Evolutionary conservation across 2,329 filamentous ascomycete genomes (phyloP), one percentile per base, ranked within the genome.

Genomic region (Fusarium sp.): DNA sequence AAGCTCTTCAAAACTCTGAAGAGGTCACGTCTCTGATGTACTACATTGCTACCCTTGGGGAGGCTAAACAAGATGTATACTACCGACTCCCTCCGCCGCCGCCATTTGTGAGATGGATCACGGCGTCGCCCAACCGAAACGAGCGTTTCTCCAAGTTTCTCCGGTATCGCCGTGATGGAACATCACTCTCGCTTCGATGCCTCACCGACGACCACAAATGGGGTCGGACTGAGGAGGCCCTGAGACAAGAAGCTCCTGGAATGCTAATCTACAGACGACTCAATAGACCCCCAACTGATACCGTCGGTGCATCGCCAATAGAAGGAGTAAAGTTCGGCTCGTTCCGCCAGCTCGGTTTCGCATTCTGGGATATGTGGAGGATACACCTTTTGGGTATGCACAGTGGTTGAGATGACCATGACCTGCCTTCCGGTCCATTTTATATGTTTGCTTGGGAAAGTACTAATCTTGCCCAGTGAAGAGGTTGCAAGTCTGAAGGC

Each of bases 301-400:
- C 6, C 5, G 2, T 10, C 8, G 7, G 35, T n/a, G 24, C 45
- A n/a, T 56, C 53, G 1, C 67, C 67, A 4, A 39, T 69, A 6
- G 39, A 55, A 7, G 65, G 67, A 9, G 40, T 61, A 13, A 56
- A 60, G 19, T 68, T 72, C 41, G 51, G 62, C 40, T 65, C 65
- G 3, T 72, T 66, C 49, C 65, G 67, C 10, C 66, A 4, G 11
- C 20, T 70, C 1, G 68, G 68, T 10, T 46, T 73, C 22, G 61
- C 66, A 4, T 50, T 70, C 19, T 73, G 70, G 68, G 70, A 71
- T 47, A 30, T 9, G 32, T 26, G 54, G 51, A 66, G 71, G 45
- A 53, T 70, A 48, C 40, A 68, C 10, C 47, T 58, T 4, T 30
- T 71, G 24, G 68, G 69, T 2, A 14, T 71, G 22, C 30, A 35